A percentile compares a stretch with the other conserved stretches of the same genome.
phyloP scores from a whole-genome alignment of 345 rosid genomes.

The Syzygium jambos region DNA sequence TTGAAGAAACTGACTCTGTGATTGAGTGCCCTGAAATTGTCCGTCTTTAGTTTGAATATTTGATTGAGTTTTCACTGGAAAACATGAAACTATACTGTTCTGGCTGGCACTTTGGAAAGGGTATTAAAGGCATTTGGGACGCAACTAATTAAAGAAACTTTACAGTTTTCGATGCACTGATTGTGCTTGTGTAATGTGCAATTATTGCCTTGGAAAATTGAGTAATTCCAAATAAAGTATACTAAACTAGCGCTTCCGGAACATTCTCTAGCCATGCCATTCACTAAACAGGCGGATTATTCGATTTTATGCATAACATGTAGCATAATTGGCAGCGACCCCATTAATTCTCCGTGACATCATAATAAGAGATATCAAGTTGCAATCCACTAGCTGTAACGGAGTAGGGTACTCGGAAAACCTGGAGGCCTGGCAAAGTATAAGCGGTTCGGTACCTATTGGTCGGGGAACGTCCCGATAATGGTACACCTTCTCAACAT shows the following conservation, averaged over 20 bases:
- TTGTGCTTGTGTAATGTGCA: neutral
- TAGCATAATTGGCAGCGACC: neutral
- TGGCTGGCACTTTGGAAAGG: neutral
- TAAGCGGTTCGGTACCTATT: neutral
- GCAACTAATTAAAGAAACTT: fast-evolving
- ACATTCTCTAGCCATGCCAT: neutral
- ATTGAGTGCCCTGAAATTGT: neutral
- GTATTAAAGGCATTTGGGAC: neutral
- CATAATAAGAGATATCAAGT: neutral
- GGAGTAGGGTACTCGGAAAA: neutral
- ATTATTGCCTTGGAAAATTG: neutral
- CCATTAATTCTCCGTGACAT: neutral
- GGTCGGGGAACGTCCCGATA: neutral
- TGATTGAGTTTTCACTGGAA: neutral
- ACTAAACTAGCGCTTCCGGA: neutral
- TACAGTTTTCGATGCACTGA: neutral
- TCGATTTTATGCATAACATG: neutral
- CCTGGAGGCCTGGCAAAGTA: neutral
- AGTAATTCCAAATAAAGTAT: neutral
- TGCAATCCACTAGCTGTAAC: neutral
- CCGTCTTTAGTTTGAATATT: neutral
- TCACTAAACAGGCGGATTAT: neutral
- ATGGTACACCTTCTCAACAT: neutral
- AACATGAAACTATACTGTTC: neutral
- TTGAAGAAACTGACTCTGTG: neutral